Evolutionary conservation across 345 rosid genomes (phyloP).

Genomic region (Eucalyptus urophylla): DNA sequence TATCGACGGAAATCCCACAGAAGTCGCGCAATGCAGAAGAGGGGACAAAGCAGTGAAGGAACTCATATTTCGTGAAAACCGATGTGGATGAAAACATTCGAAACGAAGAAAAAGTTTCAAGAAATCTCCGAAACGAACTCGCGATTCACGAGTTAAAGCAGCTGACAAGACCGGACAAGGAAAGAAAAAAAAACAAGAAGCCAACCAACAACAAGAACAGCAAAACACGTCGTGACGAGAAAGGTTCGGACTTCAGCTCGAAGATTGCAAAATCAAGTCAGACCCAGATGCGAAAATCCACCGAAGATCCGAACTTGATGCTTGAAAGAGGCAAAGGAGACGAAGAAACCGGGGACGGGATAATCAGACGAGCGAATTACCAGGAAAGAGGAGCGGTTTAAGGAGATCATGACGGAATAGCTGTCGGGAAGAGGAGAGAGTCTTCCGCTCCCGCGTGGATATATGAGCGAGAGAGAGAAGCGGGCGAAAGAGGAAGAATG

Average conservation of each 20-base stretch:
- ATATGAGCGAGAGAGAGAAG: not conserved
- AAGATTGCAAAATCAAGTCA: not conserved
- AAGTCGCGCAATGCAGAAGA: not conserved
- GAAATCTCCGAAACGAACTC: not conserved
- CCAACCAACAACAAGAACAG: not conserved
- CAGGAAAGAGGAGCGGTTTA: not conserved
- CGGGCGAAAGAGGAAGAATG: not conserved
- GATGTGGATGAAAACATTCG: not conserved
- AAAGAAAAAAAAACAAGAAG: not conserved
- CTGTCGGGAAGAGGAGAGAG: not conserved
- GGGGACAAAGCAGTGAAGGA: not conserved
- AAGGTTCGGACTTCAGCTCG: not conserved
- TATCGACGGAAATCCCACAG: not conserved
- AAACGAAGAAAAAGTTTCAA: not conserved
- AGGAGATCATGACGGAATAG: conserved; percentile 4
- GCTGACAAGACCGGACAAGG: not conserved
- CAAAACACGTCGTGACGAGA: not conserved
- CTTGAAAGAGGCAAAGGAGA: not conserved
- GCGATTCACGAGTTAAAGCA: not conserved
- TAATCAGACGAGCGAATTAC: not conserved
- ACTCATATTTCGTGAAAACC: not conserved
- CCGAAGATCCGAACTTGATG: not conserved
- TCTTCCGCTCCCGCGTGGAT: not conserved
- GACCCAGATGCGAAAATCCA: not conserved
- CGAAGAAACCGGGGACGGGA: not conserved